These are phyloP conservation scores for Phytophthora palmivora DNA, from an alignment of 352 stramenopile genomes.

Conservation along the genomic window DNA sequence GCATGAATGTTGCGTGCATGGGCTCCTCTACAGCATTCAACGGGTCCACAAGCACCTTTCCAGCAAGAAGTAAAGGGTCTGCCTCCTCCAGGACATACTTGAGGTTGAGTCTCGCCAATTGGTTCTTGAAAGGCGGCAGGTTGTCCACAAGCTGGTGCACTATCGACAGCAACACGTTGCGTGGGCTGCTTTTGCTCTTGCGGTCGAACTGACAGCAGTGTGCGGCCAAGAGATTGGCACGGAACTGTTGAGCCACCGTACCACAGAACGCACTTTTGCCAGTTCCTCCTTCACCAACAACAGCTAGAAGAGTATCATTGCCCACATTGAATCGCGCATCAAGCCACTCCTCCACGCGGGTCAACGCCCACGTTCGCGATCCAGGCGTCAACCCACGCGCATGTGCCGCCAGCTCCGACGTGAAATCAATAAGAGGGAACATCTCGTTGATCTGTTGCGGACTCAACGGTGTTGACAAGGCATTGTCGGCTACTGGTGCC, in stretches of 20 bases:
- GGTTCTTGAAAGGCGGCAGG: constrained; percentile 81
- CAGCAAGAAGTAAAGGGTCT: constrained; percentile 67
- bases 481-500: constrained; percentile 69
- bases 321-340: constrained; percentile 74
- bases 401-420: constrained; percentile 52
- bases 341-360: constrained; percentile 79
- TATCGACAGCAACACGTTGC: constrained; percentile 82
- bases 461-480: constrained; percentile 68
- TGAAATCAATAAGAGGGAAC: constrained; percentile 81
- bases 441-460: constrained; percentile 83
- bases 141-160: constrained; percentile 79
- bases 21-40: constrained; percentile 74
- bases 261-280: constrained; percentile 77
- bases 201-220: constrained; percentile 85
- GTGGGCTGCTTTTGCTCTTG: constrained; percentile 73
- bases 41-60: constrained; percentile 81
- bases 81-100: constrained; percentile 84
- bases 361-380: constrained; percentile 70
- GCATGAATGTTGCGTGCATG: constrained; percentile 61
- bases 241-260: constrained; percentile 60
- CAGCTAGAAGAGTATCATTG: constrained; percentile 59
- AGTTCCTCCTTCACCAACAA: constrained; percentile 73
- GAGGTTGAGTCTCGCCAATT: constrained; percentile 83
- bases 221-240: constrained; percentile 57
- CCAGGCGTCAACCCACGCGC: constrained; percentile 50